These are phyloP conservation scores for Yamadazyma sp. DNA, from an alignment of 805 yeast species.

Conservation along the genomic window DNA sequence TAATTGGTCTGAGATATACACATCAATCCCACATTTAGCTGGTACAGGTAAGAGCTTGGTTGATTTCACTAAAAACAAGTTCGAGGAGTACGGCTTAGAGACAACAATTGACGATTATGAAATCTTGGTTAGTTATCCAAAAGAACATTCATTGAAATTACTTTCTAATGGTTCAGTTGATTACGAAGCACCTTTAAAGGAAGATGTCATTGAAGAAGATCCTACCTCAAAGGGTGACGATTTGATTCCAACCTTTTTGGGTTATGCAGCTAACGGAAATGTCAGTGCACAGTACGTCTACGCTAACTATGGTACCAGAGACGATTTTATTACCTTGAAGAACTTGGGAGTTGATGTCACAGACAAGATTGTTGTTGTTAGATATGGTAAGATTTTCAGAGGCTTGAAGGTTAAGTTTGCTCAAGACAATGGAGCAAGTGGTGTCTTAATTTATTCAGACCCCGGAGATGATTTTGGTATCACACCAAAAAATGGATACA, in stretches of 20 bases:
- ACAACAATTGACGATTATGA: constrained; percentile 55
- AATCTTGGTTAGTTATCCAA: constrained; percentile 52
- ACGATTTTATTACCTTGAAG: constrained; percentile 49
- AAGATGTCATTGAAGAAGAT: constrained; percentile 44
- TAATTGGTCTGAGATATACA: constrained; percentile 40
- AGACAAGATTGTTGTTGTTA: constrained; percentile 57
- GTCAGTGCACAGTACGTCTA: constrained; percentile 54
- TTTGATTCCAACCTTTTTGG: constrained; percentile 51
- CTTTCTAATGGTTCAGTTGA: constrained; percentile 28
- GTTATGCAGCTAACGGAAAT: constrained; percentile 63
- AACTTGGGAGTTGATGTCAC: constrained; percentile 40
- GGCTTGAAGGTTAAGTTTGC: constrained; percentile 63
- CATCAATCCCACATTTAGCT: constrained; percentile 42
- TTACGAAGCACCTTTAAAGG: constrained; percentile 50
- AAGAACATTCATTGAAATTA: constrained; percentile 40
- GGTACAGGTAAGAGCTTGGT: constrained; percentile 45
- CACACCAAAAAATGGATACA: constrained; percentile 53
- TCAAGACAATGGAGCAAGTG: constrained; percentile 58
- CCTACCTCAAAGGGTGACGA: constrained; percentile 36
- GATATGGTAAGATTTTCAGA: constrained; percentile 49
- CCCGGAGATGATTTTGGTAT: constrained; percentile 59
- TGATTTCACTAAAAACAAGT: constrained; percentile 49
- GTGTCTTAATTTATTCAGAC: constrained; percentile 55
- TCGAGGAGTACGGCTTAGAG: constrained; percentile 49
- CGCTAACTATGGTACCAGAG: constrained; percentile 56